Evolutionary conservation across 176 grass and related monocot genomes (phyloP).

Genomic region (Avena atlantica): DNA sequence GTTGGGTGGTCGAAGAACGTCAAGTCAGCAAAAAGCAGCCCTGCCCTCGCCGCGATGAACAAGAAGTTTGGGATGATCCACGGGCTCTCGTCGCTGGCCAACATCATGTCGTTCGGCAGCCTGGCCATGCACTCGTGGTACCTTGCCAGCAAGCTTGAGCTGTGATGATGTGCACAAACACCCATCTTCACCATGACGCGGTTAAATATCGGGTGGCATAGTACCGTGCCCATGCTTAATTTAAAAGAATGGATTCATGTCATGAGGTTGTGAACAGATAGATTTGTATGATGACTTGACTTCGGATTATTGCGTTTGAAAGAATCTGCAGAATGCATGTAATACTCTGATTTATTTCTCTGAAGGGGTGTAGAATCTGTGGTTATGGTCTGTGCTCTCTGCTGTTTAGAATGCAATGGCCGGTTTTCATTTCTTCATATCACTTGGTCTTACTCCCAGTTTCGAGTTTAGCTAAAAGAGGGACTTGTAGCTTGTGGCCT

Average conservation of each 20-base stretch:
- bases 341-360: not conserved
- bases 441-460: not conserved
- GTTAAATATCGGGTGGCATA: not conserved
- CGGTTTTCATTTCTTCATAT: not conserved
- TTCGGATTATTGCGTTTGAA: not conserved
- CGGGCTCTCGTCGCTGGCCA: conserved; percentile 86
- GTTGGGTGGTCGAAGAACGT: conserved; percentile 94
- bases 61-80: conserved; percentile 99
- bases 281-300: not conserved
- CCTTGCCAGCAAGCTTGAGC: conserved; percentile 78
- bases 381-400: not conserved
- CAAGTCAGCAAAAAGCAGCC: conserved; percentile 79
- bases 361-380: not conserved
- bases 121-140: conserved; percentile 98
- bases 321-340: not conserved
- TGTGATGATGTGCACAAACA: conserved; percentile 54
- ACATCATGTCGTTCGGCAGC: conserved; percentile 92
- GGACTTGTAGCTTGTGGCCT: not conserved
- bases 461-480: not conserved
- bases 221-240: not conserved
- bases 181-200: not conserved
- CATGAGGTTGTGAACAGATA: not conserved
- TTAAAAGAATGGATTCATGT: not conserved
- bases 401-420: not conserved
- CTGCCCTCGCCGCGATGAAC: conserved; percentile 76